These are phyloP conservation scores for Leccinum uliginosum DNA, from an alignment of 768 basidiomycete genomes.

Conservation along the genomic window DNA sequence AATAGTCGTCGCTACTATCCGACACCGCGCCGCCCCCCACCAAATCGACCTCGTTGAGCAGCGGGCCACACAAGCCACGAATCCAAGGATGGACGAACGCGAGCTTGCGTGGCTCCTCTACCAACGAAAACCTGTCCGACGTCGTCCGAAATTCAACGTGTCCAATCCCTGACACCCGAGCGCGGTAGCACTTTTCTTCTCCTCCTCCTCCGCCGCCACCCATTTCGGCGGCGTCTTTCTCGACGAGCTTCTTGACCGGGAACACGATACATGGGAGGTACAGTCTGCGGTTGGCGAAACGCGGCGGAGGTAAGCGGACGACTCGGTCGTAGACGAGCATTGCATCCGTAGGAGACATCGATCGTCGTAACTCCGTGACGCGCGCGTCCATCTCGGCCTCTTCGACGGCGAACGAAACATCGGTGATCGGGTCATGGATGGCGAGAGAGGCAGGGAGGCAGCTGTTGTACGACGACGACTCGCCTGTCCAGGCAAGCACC, in stretches of 20 bases:
- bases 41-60: not conserved
- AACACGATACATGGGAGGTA: slow-evolving; percentile 12
- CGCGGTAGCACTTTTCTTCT: not conserved
- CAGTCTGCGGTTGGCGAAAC: slow-evolving; percentile 3
- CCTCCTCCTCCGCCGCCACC: not conserved
- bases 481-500: slow-evolving; percentile 10
- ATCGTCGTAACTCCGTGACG: not conserved
- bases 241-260: not conserved
- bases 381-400: not conserved
- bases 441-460: slow-evolving; percentile 7
- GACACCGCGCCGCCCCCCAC: not conserved
- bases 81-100: slow-evolving; percentile 14
- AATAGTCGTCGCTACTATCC: not conserved
- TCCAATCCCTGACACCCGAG: slow-evolving; percentile 3
- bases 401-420: too few relatives aligned
- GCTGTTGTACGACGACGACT: slow-evolving; percentile 12
- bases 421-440: not conserved
- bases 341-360: not conserved
- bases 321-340: not conserved
- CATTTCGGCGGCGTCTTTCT: not conserved
- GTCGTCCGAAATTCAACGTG: slow-evolving; percentile 5
- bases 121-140: not conserved
- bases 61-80: slow-evolving; percentile 1
- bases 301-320: not conserved
- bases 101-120: not conserved